Percentiles rank a stretch among this genome's conserved stretches.
Evolutionary conservation across 1,284 basidiomycete genomes (phyloP).

Genomic region (Heterobasidion irregulare): DNA sequence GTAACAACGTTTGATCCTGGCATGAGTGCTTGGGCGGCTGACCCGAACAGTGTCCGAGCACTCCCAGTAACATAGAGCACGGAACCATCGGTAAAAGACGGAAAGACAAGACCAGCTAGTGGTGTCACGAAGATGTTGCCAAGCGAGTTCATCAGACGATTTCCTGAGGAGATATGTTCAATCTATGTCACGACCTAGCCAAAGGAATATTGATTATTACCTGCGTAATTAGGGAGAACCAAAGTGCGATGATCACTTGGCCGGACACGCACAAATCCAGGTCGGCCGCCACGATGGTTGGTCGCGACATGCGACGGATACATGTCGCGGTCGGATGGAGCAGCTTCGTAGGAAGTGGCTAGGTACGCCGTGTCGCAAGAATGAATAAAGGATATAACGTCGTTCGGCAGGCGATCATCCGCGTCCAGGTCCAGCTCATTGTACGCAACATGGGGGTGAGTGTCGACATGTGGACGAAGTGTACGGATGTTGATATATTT

Average conservation of each 20-base stretch:
- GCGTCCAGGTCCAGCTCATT: background rate
- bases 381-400: background rate
- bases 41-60: background rate
- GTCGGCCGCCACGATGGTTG: background rate
- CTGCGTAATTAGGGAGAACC: background rate
- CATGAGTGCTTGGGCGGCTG: background rate
- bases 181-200: background rate
- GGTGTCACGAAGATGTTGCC: background rate
- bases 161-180: background rate
- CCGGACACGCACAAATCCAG: background rate
- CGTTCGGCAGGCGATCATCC: background rate
- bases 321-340: background rate
- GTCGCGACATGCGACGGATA: background rate
- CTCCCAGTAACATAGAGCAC: background rate
- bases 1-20: background rate
- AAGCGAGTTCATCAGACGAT: background rate
- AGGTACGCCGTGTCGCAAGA: background rate
- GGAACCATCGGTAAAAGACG: background rate
- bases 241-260: background rate
- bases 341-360: background rate
- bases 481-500: background rate
- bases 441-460: background rate
- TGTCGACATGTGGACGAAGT: background rate
- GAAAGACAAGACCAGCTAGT: background rate
- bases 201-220: background rate